Evolutionary conservation across 2,329 filamentous ascomycete genomes (phyloP).

Genomic region (Coniella lustricola): DNA sequence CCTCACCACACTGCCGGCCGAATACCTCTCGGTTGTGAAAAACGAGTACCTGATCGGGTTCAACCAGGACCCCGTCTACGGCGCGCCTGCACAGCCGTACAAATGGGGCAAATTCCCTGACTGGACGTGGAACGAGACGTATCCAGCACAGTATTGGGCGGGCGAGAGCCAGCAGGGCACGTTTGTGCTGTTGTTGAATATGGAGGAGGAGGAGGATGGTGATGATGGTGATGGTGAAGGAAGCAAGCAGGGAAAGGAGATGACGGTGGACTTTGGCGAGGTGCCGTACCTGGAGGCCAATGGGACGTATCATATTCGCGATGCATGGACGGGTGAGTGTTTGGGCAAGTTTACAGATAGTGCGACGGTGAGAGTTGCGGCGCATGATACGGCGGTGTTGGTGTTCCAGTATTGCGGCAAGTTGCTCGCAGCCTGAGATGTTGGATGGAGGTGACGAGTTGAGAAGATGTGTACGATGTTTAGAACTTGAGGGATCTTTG

Average conservation of each 20-base stretch:
- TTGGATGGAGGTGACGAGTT: background rate
- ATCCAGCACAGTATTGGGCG: constrained; percentile 44
- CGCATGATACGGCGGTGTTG: constrained; percentile 5
- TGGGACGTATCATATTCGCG: constrained; percentile 3
- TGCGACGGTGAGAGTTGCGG: constrained; percentile 2
- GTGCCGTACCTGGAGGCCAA: constrained; percentile 26
- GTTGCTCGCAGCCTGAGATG: background rate
- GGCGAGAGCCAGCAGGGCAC: constrained; percentile 35
- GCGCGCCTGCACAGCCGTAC: constrained; percentile 36
- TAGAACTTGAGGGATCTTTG: too few species aligned
- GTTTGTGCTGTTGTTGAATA: constrained; percentile 42
- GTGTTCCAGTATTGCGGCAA: constrained; percentile 7
- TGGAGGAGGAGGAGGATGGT: constrained; percentile 18
- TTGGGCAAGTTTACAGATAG: constrained; percentile 1
- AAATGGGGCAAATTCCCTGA: constrained; percentile 43
- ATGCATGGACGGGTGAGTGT: constrained; percentile 7
- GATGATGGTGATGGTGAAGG: too few species aligned
- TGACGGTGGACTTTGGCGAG: constrained; percentile 34
- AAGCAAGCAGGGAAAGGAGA: constrained; percentile 20
- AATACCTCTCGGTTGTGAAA: constrained; percentile 33
- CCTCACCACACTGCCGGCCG: constrained; percentile 28
- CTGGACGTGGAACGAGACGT: constrained; percentile 39
- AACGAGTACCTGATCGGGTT: constrained; percentile 34
- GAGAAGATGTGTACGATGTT: background rate
- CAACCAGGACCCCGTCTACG: constrained; percentile 39